These are phyloP conservation scores for Erythrophleum fordii DNA, from an alignment of 306 rosid species.

Conservation along the genomic window DNA sequence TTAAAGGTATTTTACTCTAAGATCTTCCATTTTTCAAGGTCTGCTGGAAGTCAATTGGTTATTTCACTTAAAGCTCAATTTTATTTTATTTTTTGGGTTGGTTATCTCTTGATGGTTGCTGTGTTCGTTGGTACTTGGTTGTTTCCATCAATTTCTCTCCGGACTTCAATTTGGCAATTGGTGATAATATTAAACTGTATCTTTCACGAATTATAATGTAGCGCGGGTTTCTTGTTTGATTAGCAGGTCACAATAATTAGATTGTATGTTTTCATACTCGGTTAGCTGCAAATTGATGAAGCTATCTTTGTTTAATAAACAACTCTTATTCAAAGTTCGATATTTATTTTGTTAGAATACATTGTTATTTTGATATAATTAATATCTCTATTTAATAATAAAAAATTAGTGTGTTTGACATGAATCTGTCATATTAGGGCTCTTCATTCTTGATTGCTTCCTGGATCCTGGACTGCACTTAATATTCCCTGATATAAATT, in stretches of 20 bases:
- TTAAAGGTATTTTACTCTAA: too few relatives aligned
- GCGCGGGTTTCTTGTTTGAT: neutral
- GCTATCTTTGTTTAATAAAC: neutral
- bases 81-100: slow-evolving; percentile 2
- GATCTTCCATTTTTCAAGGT: too few relatives aligned
- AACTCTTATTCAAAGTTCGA: neutral
- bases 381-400: neutral
- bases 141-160: neutral
- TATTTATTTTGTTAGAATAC: neutral
- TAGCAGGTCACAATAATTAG: neutral
- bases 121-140: neutral
- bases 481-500: neutral
- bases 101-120: neutral
- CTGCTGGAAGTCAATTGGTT: neutral
- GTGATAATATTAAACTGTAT: neutral
- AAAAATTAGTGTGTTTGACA: neutral
- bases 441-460: neutral
- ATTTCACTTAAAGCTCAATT: slow-evolving; percentile 15
- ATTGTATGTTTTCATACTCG: neutral
- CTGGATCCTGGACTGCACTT: neutral
- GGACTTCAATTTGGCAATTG: slow-evolving; percentile 4
- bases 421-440: neutral
- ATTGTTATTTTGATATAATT: neutral
- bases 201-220: neutral
- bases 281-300: neutral